Percentiles rank a stretch among this genome's conserved stretches.
Conservation (phyloP, 345 rosid species). For the Lepidium sativum region DNA sequence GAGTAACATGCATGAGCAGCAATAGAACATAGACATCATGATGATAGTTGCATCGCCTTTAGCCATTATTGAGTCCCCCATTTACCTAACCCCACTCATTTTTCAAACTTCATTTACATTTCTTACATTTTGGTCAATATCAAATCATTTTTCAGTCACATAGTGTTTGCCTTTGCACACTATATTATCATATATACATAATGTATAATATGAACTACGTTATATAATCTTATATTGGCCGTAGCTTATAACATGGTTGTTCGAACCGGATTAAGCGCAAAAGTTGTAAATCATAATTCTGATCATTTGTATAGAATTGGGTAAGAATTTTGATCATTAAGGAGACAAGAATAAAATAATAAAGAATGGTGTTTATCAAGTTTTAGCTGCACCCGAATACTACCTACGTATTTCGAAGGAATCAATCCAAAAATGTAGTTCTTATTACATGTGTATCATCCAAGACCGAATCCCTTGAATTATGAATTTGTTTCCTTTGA, state of each 20-base stretch:
- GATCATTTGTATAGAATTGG: no score
- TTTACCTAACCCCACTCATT: conserved; percentile 29
- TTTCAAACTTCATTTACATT: conserved; percentile 1
- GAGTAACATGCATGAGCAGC: conserved; percentile 27
- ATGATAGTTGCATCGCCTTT: conserved; percentile 32
- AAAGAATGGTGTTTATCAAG: no score
- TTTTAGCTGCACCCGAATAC: no score
- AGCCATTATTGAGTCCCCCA: conserved; percentile 52
- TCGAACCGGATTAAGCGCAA: no score
- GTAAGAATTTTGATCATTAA: no score
- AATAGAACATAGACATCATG: conserved; percentile 20
- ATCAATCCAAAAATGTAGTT: no score
- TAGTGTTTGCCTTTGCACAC: neutral
- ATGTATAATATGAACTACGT: neutral
- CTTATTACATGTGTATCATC: no score
- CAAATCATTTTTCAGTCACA: neutral
- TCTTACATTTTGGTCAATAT: conserved; percentile 12
- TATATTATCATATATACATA: neutral
- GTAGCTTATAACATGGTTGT: neutral
- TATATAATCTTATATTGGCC: neutral
- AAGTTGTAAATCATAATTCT: no score
- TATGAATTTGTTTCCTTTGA: no score
- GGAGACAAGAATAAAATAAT: no score
- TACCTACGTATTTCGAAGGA: no score
- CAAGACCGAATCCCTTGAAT: no score